Evolutionary conservation across 495 filamentous ascomycete species (phyloP).

Genomic region (Neurospora sp.): DNA sequence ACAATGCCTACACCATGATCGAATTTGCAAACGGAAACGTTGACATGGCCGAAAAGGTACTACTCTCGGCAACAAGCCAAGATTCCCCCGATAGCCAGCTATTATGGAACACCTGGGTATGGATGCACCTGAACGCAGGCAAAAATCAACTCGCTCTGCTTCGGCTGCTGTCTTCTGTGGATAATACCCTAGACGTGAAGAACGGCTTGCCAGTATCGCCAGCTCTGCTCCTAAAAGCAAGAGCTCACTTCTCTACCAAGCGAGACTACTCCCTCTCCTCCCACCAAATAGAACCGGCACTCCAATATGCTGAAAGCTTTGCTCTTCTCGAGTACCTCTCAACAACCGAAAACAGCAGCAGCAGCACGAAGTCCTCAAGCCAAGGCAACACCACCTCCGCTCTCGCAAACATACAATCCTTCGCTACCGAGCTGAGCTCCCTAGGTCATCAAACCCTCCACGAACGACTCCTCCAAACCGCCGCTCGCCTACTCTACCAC

Average conservation of each 20-base stretch:
- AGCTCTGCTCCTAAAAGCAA: constrained; percentile 43
- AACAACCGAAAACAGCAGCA: constrained; percentile 10
- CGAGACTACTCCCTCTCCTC: constrained; percentile 48
- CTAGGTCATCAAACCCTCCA: constrained; percentile 35
- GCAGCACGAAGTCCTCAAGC: constrained; percentile 23
- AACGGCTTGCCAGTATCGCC: constrained; percentile 14
- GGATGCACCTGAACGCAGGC: constrained; percentile 49
- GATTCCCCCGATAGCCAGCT: constrained; percentile 33
- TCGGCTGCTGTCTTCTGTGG: constrained; percentile 21
- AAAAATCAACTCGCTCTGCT: constrained; percentile 24
- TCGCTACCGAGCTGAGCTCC: constrained; percentile 37
- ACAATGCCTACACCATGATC: constrained; percentile 68
- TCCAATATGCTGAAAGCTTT: constrained; percentile 49
- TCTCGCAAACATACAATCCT: constrained; percentile 26
- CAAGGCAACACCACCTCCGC: constrained; percentile 44
- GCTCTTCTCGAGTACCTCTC: constrained; percentile 55
- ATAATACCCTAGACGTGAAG: constrained; percentile 4
- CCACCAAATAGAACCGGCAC: constrained; percentile 31
- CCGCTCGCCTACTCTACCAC: constrained; percentile 57
- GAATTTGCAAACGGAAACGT: constrained; percentile 50
- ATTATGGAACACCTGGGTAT: constrained; percentile 64
- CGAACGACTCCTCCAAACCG: constrained; percentile 56
- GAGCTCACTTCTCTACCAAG: constrained; percentile 44
- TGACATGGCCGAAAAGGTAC: constrained; percentile 51
- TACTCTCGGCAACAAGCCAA: constrained; percentile 42